Evolutionary conservation across 164 flowering plant species (phyloP).

Genomic region (Paratinospora sagittata): DNA sequence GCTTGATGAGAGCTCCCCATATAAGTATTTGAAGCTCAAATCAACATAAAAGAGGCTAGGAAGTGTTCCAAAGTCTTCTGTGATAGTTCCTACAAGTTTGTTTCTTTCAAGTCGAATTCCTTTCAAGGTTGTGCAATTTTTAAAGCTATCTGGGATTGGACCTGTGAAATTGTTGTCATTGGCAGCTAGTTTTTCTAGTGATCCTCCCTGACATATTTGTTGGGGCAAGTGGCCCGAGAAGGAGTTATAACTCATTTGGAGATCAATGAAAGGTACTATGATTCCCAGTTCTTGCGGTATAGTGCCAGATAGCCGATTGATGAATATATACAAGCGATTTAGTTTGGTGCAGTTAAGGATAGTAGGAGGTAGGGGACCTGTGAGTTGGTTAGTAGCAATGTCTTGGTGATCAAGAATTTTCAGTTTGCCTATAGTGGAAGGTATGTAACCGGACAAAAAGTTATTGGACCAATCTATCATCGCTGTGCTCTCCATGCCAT

Average conservation of each 20-base stretch:
- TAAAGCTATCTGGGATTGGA: too few species aligned
- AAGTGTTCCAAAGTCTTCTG: too few species aligned
- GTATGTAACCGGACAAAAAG: background rate
- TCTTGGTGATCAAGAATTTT: background rate
- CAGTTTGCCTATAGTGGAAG: background rate
- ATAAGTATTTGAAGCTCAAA: too few species aligned
- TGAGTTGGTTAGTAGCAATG: background rate
- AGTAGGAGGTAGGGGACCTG: background rate
- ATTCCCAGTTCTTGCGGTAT: constrained; percentile 1
- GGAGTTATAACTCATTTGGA: background rate
- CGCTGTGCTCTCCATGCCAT: background rate
- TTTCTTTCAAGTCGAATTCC: too few species aligned
- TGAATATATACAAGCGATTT: background rate
- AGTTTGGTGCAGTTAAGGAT: background rate
- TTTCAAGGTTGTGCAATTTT: too few species aligned
- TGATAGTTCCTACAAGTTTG: too few species aligned
- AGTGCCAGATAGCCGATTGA: background rate
- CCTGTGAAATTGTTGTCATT: too few species aligned
- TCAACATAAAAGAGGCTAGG: too few species aligned
- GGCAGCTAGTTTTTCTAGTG: too few species aligned
- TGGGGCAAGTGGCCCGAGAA: constrained; percentile 3
- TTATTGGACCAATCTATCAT: background rate
- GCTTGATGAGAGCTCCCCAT: background rate
- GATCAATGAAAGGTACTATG: background rate
- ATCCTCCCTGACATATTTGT: too few species aligned